A percentile compares a stretch with the other conserved stretches of the same genome.
Evolutionary conservation across 2,329 filamentous ascomycete species (phyloP).

Genomic region (Dactylonectria macrodidyma): DNA sequence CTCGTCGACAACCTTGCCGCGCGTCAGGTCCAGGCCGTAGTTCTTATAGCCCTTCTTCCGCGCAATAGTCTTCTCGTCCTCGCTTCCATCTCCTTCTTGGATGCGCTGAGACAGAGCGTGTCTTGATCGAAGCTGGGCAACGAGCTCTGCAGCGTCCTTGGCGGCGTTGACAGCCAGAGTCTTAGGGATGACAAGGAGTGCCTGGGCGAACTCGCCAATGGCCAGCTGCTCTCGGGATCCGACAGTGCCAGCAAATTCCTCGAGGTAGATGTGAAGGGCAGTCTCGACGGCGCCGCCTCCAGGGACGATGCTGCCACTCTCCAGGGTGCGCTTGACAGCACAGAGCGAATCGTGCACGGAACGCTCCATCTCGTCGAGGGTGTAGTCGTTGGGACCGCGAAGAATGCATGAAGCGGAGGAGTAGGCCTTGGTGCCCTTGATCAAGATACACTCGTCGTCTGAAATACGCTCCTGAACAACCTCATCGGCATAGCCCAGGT

Average conservation of each 20-base stretch:
- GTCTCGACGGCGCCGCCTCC: slow-evolving; percentile 98
- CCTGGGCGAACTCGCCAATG: slow-evolving; percentile 96
- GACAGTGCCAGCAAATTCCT: slow-evolving; percentile 98
- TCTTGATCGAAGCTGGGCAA: slow-evolving; percentile 93
- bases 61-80: slow-evolving; percentile 90
- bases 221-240: slow-evolving; percentile 97
- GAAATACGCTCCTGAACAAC: slow-evolving; percentile 99
- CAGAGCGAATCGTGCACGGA: slow-evolving; percentile 97
- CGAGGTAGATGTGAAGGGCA: slow-evolving; percentile 98
- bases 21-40: slow-evolving; percentile 92
- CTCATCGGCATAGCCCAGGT: slow-evolving; percentile 92
- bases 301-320: slow-evolving; percentile 96
- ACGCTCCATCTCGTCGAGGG: slow-evolving; percentile 98
- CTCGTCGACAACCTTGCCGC: slow-evolving; percentile 92
- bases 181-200: slow-evolving; percentile 94
- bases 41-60: slow-evolving; percentile 99
- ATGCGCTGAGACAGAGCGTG: slow-evolving; percentile 96
- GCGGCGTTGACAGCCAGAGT: slow-evolving; percentile 97
- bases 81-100: slow-evolving; percentile 84
- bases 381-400: slow-evolving; percentile 95
- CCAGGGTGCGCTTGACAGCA: slow-evolving; percentile 95
- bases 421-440: slow-evolving; percentile 96
- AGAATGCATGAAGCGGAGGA: slow-evolving; percentile 97
- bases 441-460: slow-evolving; percentile 96
- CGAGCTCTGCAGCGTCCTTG: slow-evolving; percentile 95